These are phyloP conservation scores for Cetradonia linearis DNA, from an alignment of 495 filamentous ascomycete species.

Conservation along the genomic window DNA sequence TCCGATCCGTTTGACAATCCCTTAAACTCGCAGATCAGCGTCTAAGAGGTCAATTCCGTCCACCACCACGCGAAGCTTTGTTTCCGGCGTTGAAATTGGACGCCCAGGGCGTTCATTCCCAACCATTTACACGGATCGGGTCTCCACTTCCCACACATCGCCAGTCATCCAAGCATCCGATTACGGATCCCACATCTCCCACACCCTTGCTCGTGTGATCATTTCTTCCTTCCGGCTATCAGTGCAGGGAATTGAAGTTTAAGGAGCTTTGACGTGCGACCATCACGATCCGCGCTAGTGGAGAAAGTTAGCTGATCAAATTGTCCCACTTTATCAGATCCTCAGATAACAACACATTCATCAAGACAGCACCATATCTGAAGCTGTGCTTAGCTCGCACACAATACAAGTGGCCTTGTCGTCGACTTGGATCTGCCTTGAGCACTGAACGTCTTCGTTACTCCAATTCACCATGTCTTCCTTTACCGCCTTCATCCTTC, in stretches of 20 bases:
- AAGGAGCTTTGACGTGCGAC: neutral
- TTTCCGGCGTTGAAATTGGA: neutral
- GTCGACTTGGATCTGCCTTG: neutral
- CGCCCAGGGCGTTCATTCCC: neutral
- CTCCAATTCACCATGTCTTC: slow-evolving; percentile 9
- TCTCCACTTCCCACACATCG: neutral
- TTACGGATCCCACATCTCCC: neutral
- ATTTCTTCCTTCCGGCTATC: neutral
- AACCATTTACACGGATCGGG: neutral
- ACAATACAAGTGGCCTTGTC: neutral
- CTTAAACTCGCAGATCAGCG: neutral
- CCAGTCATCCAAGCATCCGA: neutral
- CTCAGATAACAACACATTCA: slow-evolving; percentile 9
- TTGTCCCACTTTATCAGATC: slow-evolving; percentile 24
- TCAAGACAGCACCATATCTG: neutral
- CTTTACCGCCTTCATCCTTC: neutral
- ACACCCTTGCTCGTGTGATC: neutral
- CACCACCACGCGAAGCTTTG: neutral
- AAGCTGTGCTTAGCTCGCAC: neutral
- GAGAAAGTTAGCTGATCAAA: slow-evolving; percentile 21
- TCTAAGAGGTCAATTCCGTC: neutral
- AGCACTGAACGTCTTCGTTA: neutral
- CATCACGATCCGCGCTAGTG: neutral
- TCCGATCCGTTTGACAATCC: neutral
- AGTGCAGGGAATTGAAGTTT: neutral